Conservation (phyloP, 2,329 filamentous ascomycete species). For the Hymenoscyphus repandus region DNA sequence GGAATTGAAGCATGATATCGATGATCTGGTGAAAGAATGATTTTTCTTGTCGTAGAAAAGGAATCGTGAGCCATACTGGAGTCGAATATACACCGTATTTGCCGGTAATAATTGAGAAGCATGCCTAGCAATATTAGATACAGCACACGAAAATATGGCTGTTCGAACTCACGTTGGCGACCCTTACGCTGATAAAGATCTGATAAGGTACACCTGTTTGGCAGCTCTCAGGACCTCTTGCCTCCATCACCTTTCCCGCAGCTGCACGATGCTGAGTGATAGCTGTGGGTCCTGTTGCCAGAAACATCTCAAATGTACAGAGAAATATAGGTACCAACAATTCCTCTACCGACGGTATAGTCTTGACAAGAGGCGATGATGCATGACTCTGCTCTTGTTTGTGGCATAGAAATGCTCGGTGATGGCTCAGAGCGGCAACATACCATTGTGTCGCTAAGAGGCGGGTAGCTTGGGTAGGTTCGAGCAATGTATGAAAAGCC, state of each 20-base stretch:
- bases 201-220: slow-evolving; percentile 2
- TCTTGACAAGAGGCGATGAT: background rate
- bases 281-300: background rate
- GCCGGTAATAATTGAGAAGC: background rate
- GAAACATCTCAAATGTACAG: slow-evolving; percentile 4
- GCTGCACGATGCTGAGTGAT: slow-evolving; percentile 3
- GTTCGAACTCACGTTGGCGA: background rate
- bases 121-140: background rate
- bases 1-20: background rate
- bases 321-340: slow-evolving; percentile 2
- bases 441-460: background rate
- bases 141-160: background rate
- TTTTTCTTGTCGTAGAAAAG: background rate
- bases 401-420: background rate
- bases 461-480: background rate
- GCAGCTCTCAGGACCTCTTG: slow-evolving; percentile 1
- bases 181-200: background rate
- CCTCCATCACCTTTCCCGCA: background rate
- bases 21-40: background rate
- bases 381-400: background rate
- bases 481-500: background rate
- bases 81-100: background rate
- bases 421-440: background rate
- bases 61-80: background rate
- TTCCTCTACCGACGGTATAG: slow-evolving; percentile 1